Base-by-base conservation (phyloP, 2,329 filamentous ascomycete genomes). In the Fonsecaea monophora region DNA sequence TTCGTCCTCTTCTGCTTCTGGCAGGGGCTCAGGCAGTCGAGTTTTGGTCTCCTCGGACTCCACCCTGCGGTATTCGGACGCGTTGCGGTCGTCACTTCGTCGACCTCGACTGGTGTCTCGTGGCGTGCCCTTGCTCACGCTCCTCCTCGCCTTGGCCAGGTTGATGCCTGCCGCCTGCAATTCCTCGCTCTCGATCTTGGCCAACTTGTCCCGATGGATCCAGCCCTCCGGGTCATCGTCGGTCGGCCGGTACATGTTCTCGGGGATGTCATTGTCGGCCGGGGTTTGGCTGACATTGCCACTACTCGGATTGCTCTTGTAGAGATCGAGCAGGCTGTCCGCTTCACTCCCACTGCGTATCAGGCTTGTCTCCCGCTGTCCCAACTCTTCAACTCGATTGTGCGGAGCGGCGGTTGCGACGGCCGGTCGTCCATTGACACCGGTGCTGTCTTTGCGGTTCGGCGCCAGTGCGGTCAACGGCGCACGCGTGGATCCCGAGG, bases 151-250 rank as follows among this genome's bases (percentile, higher is more conserved):
- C 74, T 77, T 65, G 76, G 80, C 71, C 76, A 81, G 61, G 40
- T 79, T 75, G 56, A 82, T 79, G 21, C 81, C 80, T 9, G 80
- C 80, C 70, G 82, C 80, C 61, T 83, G 82, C 57, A 83, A 72
- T 70, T 84, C 82, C 73, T 83, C 80, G 64, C 81, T 83, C 71
- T 84, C 82, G 38, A 84, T 84, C 62, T 78, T 78, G 25, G 82
- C 82, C 65, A 84, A 71, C 71, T 84, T 84, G 70, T 84, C 82
- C 9, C 82, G 77, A 67, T 84, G 82, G 61, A 84, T 84, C 82
- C 82, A 84, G 45, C 81, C 79, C 64, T 79, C 78, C 21, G 76
- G 71, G 37, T 77, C 73, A 21, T 72, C 70, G n/a, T 79, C 76
- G 38, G 74, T 40, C 4, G 68, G 72, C 25, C 66, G 55, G 53